A percentile compares a stretch with the other conserved stretches of the same genome.
phyloP scores from a whole-genome alignment of 2,329 filamentous ascomycete genomes.

The Hymenoscyphus salicellus region DNA sequence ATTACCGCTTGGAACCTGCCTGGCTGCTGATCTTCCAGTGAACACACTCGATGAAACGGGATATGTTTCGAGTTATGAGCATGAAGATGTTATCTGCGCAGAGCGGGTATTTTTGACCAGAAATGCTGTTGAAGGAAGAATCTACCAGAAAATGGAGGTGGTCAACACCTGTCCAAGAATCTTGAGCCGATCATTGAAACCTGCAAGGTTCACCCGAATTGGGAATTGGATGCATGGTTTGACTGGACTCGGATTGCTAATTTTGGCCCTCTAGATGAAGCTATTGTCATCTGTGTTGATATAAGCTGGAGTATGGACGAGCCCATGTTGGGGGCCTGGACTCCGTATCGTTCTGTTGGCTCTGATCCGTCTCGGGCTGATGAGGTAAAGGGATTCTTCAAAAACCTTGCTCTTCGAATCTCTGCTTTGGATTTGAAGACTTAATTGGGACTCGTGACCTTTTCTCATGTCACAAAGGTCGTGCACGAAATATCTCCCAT shows the following conservation, averaged over 20 bases:
- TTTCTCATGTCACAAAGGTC: not conserved
- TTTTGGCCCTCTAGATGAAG: slow-evolving; percentile 17
- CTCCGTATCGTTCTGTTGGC: not conserved
- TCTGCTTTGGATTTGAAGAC: slow-evolving; percentile 7
- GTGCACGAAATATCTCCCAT: slow-evolving; percentile 5
- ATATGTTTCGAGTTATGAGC: slow-evolving; percentile 18
- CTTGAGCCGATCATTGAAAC: slow-evolving; percentile 10
- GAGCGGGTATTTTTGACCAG: slow-evolving; percentile 14
- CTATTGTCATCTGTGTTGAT: slow-evolving; percentile 21
- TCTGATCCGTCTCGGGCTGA: slow-evolving; percentile 9
- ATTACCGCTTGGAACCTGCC: slow-evolving; percentile 12
- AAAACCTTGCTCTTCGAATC: slow-evolving; percentile 13
- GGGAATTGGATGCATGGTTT: slow-evolving; percentile 15
- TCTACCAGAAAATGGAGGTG: slow-evolving; percentile 11
- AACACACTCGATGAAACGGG: slow-evolving; percentile 14
- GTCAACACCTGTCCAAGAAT: slow-evolving; percentile 13
- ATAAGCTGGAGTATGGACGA: slow-evolving; percentile 12
- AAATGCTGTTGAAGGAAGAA: slow-evolving; percentile 10
- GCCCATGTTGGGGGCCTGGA: slow-evolving; percentile 5
- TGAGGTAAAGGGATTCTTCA: slow-evolving; percentile 16
- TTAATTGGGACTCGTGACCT: slow-evolving; percentile 13
- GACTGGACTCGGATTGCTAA: slow-evolving; percentile 15
- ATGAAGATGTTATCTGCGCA: slow-evolving; percentile 14
- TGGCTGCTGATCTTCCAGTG: slow-evolving; percentile 18
- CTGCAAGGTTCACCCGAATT: not conserved